Percentiles rank a stretch among this genome's conserved stretches.
Evolutionary conservation across 2,329 filamentous ascomycete species (phyloP).

Genomic region (Aspergillus sp.): DNA sequence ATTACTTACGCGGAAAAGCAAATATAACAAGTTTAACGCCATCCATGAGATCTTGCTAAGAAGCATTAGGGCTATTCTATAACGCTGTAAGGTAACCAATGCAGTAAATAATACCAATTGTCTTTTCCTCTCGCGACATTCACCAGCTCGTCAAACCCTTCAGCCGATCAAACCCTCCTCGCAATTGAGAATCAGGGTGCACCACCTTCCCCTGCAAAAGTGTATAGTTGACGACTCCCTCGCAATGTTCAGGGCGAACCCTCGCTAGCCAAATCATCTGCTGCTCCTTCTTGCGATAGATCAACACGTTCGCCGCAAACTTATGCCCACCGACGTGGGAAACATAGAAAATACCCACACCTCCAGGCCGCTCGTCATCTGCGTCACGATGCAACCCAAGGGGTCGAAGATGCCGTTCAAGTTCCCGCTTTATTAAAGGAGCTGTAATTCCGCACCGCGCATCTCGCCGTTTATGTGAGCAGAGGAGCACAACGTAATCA

Average conservation of each 20-base stretch:
- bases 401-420: slow-evolving; percentile 79
- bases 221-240: slow-evolving; percentile 83
- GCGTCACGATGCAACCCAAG: slow-evolving; percentile 77
- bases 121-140: not conserved
- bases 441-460: slow-evolving; percentile 89
- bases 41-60: too few species aligned
- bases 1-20: too few species aligned
- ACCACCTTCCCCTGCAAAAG: slow-evolving; percentile 86
- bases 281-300: slow-evolving; percentile 64
- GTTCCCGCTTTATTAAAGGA: slow-evolving; percentile 74
- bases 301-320: slow-evolving; percentile 85
- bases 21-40: too few species aligned
- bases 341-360: slow-evolving; percentile 88
- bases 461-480: slow-evolving; percentile 84
- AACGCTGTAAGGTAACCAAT: not conserved
- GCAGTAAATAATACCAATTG: not conserved
- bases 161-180: slow-evolving; percentile 78
- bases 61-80: too few species aligned
- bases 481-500: slow-evolving; percentile 79
- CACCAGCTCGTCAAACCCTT: slow-evolving; percentile 68
- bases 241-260: slow-evolving; percentile 80
- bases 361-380: slow-evolving; percentile 78
- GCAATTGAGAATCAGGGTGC: slow-evolving; percentile 76
- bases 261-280: slow-evolving; percentile 79
- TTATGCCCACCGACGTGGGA: slow-evolving; percentile 93